Evolutionary conservation across 345 rosid species (phyloP).

Genomic region (Linum tenue): DNA sequence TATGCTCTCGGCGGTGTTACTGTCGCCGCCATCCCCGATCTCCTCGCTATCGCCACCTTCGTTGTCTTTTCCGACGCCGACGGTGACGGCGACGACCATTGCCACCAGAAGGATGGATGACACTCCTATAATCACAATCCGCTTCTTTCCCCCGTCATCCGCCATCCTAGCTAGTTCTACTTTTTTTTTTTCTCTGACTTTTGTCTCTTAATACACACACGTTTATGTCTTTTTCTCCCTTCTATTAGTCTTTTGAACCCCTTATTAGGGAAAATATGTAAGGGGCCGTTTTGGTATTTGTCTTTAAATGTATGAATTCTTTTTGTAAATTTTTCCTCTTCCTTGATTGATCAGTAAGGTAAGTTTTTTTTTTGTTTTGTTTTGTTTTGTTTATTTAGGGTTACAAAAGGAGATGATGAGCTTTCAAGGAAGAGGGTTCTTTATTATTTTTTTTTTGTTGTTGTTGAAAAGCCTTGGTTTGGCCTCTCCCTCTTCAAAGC

Average conservation of each 20-base stretch:
- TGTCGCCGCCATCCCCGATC: neutral
- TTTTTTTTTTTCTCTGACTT: too few species aligned
- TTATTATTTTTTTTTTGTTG: too few species aligned
- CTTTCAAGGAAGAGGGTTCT: neutral
- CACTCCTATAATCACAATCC: slow-evolving; percentile 28
- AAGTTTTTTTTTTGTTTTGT: too few species aligned
- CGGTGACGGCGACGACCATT: slow-evolving; percentile 43
- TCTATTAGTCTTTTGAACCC: neutral
- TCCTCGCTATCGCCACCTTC: neutral
- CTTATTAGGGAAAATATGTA: neutral
- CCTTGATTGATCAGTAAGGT: neutral
- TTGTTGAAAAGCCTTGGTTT: neutral
- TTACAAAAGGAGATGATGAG: neutral
- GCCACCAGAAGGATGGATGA: slow-evolving; percentile 40
- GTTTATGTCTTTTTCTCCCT: neutral
- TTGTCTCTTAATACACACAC: too few species aligned
- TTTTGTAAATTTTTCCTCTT: neutral
- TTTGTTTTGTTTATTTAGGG: too few species aligned
- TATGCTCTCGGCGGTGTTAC: slow-evolving; percentile 2
- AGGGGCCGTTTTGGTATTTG: neutral
- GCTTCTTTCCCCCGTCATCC: slow-evolving; percentile 23
- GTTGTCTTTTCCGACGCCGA: slow-evolving; percentile 22
- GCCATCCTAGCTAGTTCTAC: neutral
- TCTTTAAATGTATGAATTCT: neutral
- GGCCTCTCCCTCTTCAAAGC: neutral